Evolutionary conservation across 805 yeast species (phyloP).

Genomic region (Naumovozyma dairenensis): DNA sequence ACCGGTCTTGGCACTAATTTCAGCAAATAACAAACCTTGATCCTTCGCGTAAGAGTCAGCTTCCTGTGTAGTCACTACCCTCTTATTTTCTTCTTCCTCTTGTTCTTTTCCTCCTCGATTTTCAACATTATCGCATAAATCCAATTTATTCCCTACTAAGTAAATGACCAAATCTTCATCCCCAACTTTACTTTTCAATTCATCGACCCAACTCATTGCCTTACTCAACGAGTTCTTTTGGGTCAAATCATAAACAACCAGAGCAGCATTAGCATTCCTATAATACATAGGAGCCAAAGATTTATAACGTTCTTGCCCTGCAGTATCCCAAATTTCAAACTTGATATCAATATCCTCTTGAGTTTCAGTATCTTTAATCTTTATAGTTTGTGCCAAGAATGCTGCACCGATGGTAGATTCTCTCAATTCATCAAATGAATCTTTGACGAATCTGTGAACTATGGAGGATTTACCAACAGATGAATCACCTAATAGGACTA

Average conservation of each 20-base stretch:
- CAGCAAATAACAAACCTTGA: constrained; percentile 39
- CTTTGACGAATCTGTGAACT: constrained; percentile 67
- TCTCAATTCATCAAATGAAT: constrained; percentile 64
- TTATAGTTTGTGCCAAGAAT: constrained; percentile 72
- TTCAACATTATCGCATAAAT: constrained; percentile 36
- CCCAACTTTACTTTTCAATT: constrained; percentile 74
- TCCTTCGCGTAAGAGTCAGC: constrained; percentile 50
- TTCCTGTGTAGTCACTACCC: constrained; percentile 35
- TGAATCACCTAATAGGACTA: constrained; percentile 71
- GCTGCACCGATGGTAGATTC: constrained; percentile 99
- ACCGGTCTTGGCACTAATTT: constrained; percentile 54
- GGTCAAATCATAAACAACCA: constrained; percentile 79
- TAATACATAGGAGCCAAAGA: constrained; percentile 78
- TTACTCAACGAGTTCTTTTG: constrained; percentile 60
- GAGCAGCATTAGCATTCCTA: constrained; percentile 71
- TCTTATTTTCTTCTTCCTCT: constrained; percentile 42
- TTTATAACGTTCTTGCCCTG: constrained; percentile 87
- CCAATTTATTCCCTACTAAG: constrained; percentile 79
- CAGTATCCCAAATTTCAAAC: constrained; percentile 86
- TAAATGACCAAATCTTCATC: constrained; percentile 66
- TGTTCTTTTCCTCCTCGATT: no score
- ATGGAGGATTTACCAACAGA: constrained; percentile 79
- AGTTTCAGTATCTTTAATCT: constrained; percentile 19
- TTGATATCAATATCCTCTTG: constrained; percentile 28
- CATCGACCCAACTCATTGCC: constrained; percentile 87